A percentile compares a stretch with the other conserved stretches of the same genome.
Conservation (phyloP, 768 basidiomycete genomes). For the Boletus rufocinnamomeus region DNA sequence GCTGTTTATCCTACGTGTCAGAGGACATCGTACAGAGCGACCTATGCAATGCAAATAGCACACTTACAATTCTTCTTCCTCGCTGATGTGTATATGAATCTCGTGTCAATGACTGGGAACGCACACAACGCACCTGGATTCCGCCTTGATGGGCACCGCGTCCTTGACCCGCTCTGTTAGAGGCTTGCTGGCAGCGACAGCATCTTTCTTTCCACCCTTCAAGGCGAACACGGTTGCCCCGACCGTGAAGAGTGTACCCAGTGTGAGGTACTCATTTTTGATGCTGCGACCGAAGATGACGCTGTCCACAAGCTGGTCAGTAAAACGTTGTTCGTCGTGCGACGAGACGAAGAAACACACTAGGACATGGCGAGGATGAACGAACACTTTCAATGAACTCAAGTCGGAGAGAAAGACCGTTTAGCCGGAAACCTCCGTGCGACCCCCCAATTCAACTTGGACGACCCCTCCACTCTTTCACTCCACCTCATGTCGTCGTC, state of each 20-base stretch:
- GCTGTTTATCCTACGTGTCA: conserved; percentile 58
- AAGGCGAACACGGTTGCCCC: conserved; percentile 54
- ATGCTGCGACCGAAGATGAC: conserved; percentile 76
- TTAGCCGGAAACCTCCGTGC: conserved; percentile 23
- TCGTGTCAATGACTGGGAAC: neutral
- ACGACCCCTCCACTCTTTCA: conserved; percentile 12
- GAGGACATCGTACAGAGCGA: conserved; percentile 34
- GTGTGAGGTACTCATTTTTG: conserved; percentile 78
- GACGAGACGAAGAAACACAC: conserved; percentile 30
- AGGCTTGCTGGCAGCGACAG: conserved; percentile 41
- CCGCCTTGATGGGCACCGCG: conserved; percentile 61
- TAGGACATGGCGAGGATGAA: conserved; percentile 44
- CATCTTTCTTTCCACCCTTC: conserved; percentile 56
- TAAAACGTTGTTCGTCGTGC: neutral
- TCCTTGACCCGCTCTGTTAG: conserved; percentile 59
- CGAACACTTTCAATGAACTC: neutral
- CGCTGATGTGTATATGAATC: conserved; percentile 43
- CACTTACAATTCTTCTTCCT: conserved; percentile 85
- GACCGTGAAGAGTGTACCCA: conserved; percentile 64
- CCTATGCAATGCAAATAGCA: conserved; percentile 8
- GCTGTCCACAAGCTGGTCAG: conserved; percentile 41
- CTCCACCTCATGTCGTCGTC: neutral
- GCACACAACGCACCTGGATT: conserved; percentile 61
- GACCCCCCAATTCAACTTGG: conserved; percentile 19
- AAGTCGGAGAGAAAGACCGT: neutral